phyloP scores from a whole-genome alignment of 257 asterid species.

The Solanum gandarillasii region DNA sequence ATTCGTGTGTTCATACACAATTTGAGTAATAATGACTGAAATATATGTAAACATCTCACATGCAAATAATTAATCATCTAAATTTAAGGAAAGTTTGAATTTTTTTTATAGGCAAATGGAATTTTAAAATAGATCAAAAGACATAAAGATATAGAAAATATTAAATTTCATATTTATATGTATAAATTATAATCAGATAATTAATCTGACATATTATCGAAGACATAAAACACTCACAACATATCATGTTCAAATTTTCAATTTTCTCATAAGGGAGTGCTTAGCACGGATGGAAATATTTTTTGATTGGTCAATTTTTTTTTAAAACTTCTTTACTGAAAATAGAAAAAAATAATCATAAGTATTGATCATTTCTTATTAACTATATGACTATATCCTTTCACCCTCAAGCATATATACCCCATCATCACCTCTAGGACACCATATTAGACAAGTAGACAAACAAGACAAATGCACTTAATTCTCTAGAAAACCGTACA shows the following conservation, averaged over 20 bases:
- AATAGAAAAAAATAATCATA: background rate
- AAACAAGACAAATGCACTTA: too few species aligned
- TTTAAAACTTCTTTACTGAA: too few species aligned
- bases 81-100: background rate
- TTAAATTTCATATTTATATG: background rate
- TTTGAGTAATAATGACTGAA: background rate
- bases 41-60: background rate
- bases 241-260: background rate
- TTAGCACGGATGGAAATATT: too few species aligned
- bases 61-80: background rate
- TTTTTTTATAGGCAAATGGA: background rate
- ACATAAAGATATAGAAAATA: background rate
- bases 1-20: background rate
- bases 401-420: background rate
- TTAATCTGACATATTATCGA: background rate
- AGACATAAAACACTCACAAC: background rate
- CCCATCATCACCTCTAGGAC: background rate
- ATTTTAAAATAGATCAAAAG: background rate
- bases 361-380: too few species aligned
- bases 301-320: too few species aligned
- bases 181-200: background rate
- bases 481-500: too few species aligned
- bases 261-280: background rate
- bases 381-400: too few species aligned
- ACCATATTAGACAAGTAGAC: background rate